phyloP scores from a whole-genome alignment of 192 early-diverging fungal species.

The Thamnidium elegans region DNA sequence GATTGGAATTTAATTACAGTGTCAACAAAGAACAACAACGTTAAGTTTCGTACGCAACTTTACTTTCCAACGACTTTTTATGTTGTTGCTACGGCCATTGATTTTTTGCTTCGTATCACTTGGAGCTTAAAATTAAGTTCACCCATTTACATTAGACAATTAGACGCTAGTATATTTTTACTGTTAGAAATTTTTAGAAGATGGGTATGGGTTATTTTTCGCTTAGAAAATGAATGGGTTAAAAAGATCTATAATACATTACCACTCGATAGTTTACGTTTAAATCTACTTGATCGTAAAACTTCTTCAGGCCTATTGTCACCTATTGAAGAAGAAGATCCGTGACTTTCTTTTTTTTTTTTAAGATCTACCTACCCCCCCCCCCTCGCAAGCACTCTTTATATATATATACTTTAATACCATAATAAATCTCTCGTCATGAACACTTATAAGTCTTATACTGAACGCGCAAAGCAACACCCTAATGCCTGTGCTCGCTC shows the following conservation, averaged over 20 bases:
- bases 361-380: neutral
- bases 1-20: constrained; percentile 75
- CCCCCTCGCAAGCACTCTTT: too few species aligned
- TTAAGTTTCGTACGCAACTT: constrained; percentile 2
- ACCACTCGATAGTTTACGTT: constrained; percentile 10
- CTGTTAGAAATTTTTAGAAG: constrained; percentile 82
- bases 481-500: constrained; percentile 71
- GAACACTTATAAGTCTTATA: constrained; percentile 53
- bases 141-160: constrained; percentile 56
- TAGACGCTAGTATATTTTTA: constrained; percentile 71
- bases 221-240: constrained; percentile 82
- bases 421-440: constrained; percentile 1
- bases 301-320: neutral
- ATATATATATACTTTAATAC: neutral
- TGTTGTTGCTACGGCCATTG: constrained; percentile 73
- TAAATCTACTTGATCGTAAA: constrained; percentile 7
- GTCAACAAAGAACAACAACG: constrained; percentile 3
- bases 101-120: constrained; percentile 79
- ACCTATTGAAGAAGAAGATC: constrained; percentile 12
- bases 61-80: constrained; percentile 67
- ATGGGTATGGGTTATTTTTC: constrained; percentile 95
- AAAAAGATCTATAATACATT: constrained; percentile 29
- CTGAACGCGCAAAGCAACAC: constrained; percentile 63
- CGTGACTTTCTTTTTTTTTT: constrained; percentile 15
- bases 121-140: constrained; percentile 80